Evolutionary conservation across 805 yeast species (phyloP), one percentile per base, ranked within the genome.

Genomic region (Candida krabiensis): DNA sequence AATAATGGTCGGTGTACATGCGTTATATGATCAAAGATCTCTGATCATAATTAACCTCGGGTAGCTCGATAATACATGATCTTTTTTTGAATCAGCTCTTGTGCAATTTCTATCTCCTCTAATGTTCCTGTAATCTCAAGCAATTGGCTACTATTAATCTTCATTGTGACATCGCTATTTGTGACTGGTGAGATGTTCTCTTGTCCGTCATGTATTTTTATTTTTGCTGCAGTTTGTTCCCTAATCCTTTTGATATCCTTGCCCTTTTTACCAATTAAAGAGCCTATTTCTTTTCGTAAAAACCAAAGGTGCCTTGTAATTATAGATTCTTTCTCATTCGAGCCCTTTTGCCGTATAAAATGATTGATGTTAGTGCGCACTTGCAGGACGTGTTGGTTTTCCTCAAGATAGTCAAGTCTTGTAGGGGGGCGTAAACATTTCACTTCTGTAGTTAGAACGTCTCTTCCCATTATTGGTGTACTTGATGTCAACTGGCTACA

Each of bases 221-320:
- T 61, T 8, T 44, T 52, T 4, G 77, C 73, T 0, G 55, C 44
- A 1, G 72, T 59, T 17, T 36, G 33, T 4, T 52, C 49, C 22
- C 77, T 43, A 8, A 73, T 52, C 4, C 35, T 34, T 26, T 58
- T 61, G 11, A 75, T 71, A 28, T 63, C 55, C 14, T 44, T 25
- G 1, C 79, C 79, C n/a, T 53, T 51, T 17, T 50, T 58, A 0
- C 79, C 79, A 34, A 74, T 73, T 5, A 73, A 43, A 33, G 55
- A 63, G 1, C 71, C 58, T 2, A 71, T 63, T 37, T 71, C 72
- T 18, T 47, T 48, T 22, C 60, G 58, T 8, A 55, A 55, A 28
- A 53, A 36, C 21, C 30, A 30, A 16, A 47, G 31, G 7, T 38
- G 41, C 23, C 44, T 48, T 5, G 49, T 38, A 9, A 46, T n/a